Evolutionary conservation across 352 stramenopile species (phyloP).

Genomic region (Phytophthora rubi): DNA sequence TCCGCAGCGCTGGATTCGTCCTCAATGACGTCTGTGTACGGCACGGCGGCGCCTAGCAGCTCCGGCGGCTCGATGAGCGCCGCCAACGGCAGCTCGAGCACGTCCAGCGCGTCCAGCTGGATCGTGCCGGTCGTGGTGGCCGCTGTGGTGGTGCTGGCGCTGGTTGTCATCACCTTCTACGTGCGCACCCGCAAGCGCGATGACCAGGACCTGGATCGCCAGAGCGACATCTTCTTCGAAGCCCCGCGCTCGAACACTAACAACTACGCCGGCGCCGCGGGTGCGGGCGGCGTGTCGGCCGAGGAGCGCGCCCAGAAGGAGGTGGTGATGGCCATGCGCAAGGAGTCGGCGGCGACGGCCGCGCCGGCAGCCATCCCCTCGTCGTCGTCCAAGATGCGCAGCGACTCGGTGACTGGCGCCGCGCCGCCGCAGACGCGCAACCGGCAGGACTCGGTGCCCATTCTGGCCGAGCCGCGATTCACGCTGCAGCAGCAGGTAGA

Average conservation of each 20-base stretch:
- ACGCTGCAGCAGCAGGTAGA: conserved; percentile 51
- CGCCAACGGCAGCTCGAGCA: conserved; percentile 31
- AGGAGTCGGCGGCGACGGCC: conserved; percentile 33
- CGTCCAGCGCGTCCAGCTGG: conserved; percentile 46
- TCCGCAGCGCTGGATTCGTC: conserved; percentile 45
- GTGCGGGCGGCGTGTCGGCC: conserved; percentile 19
- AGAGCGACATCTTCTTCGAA: conserved; percentile 69
- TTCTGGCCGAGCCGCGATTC: conserved; percentile 44
- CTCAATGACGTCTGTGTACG: conserved; percentile 54
- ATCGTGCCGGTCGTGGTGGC: conserved; percentile 68
- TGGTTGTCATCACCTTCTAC: conserved; percentile 69
- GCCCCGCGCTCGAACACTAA: conserved; percentile 63
- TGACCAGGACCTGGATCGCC: conserved; percentile 58
- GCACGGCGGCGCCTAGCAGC: conserved; percentile 45
- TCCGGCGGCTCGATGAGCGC: conserved; percentile 24
- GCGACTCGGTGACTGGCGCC: conserved; percentile 40
- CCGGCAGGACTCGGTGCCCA: conserved; percentile 41
- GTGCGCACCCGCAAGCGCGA: conserved; percentile 53
- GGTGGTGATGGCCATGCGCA: conserved; percentile 38
- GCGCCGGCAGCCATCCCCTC: conserved; percentile 26
- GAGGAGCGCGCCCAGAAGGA: conserved; percentile 36
- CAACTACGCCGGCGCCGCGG: conserved; percentile 38
- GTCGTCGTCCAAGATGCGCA: conserved; percentile 44
- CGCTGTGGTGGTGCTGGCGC: conserved; percentile 54
- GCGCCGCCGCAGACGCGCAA: conserved; percentile 31